phyloP scores from a whole-genome alignment of 164 flowering plant species.

The Sedum album region DNA sequence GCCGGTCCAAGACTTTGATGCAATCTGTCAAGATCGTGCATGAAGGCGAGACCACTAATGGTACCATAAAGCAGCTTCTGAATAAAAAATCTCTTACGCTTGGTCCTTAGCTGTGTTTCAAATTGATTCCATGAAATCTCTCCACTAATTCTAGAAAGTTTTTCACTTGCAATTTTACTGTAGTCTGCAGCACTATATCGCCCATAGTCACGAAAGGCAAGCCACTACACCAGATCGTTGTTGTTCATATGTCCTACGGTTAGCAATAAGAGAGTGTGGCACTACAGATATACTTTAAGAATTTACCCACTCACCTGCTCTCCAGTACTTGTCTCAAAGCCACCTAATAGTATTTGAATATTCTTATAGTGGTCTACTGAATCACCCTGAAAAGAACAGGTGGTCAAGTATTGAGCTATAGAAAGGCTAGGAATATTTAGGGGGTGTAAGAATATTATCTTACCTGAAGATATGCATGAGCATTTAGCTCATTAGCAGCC shows the following conservation, averaged over 20 bases:
- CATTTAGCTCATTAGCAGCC: constrained; percentile 90
- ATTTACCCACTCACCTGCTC: constrained; percentile 89
- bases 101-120: constrained; percentile 40
- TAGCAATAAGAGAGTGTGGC: neutral
- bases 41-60: constrained; percentile 66
- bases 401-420: neutral
- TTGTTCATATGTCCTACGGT: constrained; percentile 1
- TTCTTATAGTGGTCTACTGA: constrained; percentile 41
- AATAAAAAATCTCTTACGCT: constrained; percentile 54
- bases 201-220: constrained; percentile 83
- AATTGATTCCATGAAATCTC: constrained; percentile 55
- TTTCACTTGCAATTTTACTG: constrained; percentile 63
- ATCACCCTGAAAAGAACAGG: constrained; percentile 34
- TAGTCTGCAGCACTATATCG: constrained; percentile 85
- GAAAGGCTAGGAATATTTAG: neutral
- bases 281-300: neutral
- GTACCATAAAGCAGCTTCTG: constrained; percentile 59
- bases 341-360: constrained; percentile 71
- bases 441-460: neutral
- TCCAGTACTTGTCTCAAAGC: constrained; percentile 87
- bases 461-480: constrained; percentile 83
- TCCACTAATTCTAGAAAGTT: constrained; percentile 27
- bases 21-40: constrained; percentile 78
- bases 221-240: constrained; percentile 57
- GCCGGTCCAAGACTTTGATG: constrained; percentile 98